Evolutionary conservation across 305 asterid genomes (phyloP).

Genomic region (Fraxinus latifolia): DNA sequence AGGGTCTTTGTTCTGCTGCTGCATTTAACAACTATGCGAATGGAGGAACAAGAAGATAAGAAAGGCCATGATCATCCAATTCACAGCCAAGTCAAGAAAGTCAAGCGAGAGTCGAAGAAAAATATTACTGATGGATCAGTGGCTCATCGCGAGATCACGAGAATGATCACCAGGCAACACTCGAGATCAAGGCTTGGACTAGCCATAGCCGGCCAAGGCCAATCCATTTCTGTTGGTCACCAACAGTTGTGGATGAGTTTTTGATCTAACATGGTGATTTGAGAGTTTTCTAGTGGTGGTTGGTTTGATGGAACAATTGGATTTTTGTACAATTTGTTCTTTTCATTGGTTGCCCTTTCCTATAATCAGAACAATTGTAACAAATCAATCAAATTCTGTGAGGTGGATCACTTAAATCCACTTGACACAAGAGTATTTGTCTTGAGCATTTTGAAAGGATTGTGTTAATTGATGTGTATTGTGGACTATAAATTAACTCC

Average conservation of each 20-base stretch:
- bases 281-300: background rate
- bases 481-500: no score
- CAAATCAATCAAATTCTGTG: background rate
- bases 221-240: background rate
- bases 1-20: background rate
- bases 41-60: background rate
- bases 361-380: background rate
- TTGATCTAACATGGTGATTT: background rate
- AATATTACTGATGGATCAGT: background rate
- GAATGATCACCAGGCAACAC: background rate
- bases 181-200: background rate
- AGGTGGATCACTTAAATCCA: no score
- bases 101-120: slow-evolving; percentile 17
- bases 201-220: background rate
- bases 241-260: background rate
- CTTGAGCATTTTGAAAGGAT: no score
- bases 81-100: slow-evolving; percentile 27
- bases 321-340: background rate
- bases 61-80: background rate
- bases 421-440: no score
- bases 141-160: background rate
- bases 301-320: background rate
- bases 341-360: background rate
- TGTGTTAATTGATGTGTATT: no score
- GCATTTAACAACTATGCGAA: background rate